These are phyloP conservation scores for Omphalea diandra DNA, from an alignment of 441 rosid species.

Conservation along the genomic window DNA sequence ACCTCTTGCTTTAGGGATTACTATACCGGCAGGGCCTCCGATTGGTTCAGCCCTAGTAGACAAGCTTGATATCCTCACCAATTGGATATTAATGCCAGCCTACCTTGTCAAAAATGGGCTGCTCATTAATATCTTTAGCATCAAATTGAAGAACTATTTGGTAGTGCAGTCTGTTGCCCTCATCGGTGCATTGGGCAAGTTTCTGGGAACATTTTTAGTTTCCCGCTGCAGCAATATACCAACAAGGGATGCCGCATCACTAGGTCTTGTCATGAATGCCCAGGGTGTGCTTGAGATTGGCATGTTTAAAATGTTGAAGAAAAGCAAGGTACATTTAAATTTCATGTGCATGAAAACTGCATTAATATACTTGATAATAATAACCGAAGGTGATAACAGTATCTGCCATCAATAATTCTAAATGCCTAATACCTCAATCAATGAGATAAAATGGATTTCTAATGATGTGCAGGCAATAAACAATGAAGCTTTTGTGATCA, in stretches of 20 bases:
- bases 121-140: slow-evolving; percentile 23
- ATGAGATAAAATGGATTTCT: background rate
- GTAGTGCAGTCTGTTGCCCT: slow-evolving; percentile 23
- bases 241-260: slow-evolving; percentile 28
- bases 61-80: slow-evolving; percentile 33
- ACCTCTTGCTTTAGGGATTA: slow-evolving; percentile 27
- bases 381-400: background rate
- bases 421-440: background rate
- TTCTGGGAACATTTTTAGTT: slow-evolving; percentile 28
- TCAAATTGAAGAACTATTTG: slow-evolving; percentile 27
- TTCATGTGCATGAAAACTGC: background rate
- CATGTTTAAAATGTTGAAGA: slow-evolving; percentile 22
- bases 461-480: slow-evolving; percentile 23
- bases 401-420: background rate
- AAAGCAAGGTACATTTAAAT: slow-evolving; percentile 2
- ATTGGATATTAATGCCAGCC: slow-evolving; percentile 33
- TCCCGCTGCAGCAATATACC: slow-evolving; percentile 29
- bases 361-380: background rate
- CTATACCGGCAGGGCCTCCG: slow-evolving; percentile 33
- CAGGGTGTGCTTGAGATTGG: slow-evolving; percentile 36
- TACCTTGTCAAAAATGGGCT: slow-evolving; percentile 30
- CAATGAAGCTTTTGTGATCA: slow-evolving; percentile 26
- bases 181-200: slow-evolving; percentile 23
- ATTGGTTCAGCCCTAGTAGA: slow-evolving; percentile 36
- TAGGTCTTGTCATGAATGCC: slow-evolving; percentile 34